Percentiles rank a stretch among this genome's conserved stretches.
phyloP scores from a whole-genome alignment of 257 asterid genomes.

The Solanum chmielewskii region DNA sequence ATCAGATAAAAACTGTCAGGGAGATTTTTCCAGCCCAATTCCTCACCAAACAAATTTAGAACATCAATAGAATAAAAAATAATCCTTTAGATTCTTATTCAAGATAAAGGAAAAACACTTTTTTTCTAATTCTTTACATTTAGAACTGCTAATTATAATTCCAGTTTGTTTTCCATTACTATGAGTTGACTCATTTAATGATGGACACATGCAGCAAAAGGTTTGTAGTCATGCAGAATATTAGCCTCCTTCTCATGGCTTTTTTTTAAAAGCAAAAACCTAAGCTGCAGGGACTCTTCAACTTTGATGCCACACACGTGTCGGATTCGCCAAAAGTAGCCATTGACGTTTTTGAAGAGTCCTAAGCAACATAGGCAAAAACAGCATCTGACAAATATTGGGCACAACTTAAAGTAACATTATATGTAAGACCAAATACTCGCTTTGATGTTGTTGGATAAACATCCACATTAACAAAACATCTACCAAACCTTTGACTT shows the following conservation, averaged over 20 bases:
- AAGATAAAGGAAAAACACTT: background rate
- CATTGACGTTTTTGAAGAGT: background rate
- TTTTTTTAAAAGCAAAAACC: background rate
- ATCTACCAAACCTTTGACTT: background rate
- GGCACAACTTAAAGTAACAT: background rate
- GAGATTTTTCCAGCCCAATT: background rate
- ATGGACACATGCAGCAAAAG: background rate
- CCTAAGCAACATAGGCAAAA: background rate
- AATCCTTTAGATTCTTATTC: background rate
- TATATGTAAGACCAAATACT: background rate
- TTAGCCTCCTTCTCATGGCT: background rate
- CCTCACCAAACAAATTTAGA: background rate
- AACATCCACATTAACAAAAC: background rate
- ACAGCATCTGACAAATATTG: background rate
- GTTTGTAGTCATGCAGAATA: background rate
- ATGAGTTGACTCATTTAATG: background rate
- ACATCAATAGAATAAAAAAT: background rate
- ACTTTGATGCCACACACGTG: background rate
- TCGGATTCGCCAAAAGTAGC: background rate
- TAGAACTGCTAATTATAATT: background rate
- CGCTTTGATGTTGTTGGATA: background rate
- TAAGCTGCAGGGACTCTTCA: background rate
- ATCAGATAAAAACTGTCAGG: background rate
- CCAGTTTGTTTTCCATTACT: background rate
- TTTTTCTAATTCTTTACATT: background rate